A percentile compares a stretch with the other conserved stretches of the same genome.
Conservation (phyloP, 352 stramenopile species). For the Aphanomyces invadans region DNA sequence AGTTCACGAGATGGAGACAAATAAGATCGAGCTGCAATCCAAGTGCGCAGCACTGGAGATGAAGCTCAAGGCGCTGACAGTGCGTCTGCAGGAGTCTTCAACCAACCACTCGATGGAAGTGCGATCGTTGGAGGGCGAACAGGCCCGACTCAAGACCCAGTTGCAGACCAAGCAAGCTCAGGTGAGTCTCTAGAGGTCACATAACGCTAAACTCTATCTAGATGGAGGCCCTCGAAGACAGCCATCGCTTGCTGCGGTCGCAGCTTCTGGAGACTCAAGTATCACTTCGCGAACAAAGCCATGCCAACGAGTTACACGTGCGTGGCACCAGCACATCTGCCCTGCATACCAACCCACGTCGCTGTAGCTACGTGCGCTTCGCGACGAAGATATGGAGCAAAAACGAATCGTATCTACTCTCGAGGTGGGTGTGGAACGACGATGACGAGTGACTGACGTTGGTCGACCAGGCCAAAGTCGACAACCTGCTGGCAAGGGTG, state of each 20-base stretch:
- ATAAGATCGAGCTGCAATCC: neutral
- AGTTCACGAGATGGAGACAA: neutral
- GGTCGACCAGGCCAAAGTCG: conserved; percentile 23
- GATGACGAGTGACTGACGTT: neutral
- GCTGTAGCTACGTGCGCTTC: neutral
- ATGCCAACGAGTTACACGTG: neutral
- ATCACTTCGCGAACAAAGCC: neutral
- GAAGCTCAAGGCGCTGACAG: conserved; percentile 4
- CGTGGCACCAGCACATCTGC: neutral
- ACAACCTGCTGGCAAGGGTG: conserved; percentile 25
- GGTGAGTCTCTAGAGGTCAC: neutral
- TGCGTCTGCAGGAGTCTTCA: neutral
- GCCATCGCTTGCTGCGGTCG: neutral
- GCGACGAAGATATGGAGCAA: neutral
- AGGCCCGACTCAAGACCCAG: neutral
- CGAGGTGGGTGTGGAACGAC: neutral
- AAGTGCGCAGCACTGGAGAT: conserved; percentile 4
- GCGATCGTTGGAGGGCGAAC: neutral
- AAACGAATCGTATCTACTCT: neutral
- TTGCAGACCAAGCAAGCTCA: neutral
- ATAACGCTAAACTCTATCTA: neutral
- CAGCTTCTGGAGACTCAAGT: neutral
- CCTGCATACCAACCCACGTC: neutral
- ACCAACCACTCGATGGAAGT: neutral
- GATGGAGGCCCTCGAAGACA: neutral